Base-by-base conservation (phyloP, 2,329 filamentous ascomycete genomes). In the Didymosphaeria variabile region DNA sequence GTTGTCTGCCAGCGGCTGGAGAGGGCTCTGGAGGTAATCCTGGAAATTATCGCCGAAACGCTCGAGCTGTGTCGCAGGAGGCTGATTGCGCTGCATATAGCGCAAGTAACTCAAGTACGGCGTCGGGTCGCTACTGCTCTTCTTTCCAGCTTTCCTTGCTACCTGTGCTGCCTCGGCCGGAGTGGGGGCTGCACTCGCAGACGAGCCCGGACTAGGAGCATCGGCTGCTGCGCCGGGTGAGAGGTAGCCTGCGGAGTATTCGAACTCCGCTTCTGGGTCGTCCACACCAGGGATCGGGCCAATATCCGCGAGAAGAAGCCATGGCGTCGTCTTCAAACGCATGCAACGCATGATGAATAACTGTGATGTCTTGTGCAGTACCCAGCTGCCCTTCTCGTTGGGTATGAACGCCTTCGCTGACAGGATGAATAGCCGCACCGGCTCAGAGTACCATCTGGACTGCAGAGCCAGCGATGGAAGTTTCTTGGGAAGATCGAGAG, bases 1-100 rank as follows among this genome's bases (percentile, higher is more conserved):
- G 70, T 99, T 99, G 78, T 99, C 95, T 0, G 94, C 94, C 15
- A 99, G 84, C 0, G 95, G 95, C 77, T 99, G 96, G 44, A 99
- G 83, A 2, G 95, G 95, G 1, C 94, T 94, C 77, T 99, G 95
- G 12, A 99, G 84, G 84, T 95, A 99, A 77, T 99, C 95, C 73
- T 99, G 96, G 69, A 91, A 92, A 2, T 90, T 90, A 21, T 87
- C 82, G 15, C 88, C 88, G 68, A 91, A 91, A 34, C 84, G 83
- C 73, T 92, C 89, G 55, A 92, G 84, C 4, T 83, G 79, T 21
- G 85, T 85, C 45, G 85, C 83, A 2, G 89, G 83, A 9, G 90
- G 89, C 73, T 98, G 94, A 60, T 91, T 91, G 51, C 88, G 86
- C 77, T 98, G 93, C 0, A 99, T 82, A 79, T 95, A 90, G 65